Evolutionary conservation across 225 moss, liverwort and hornwort genomes (phyloP).

Genomic region (Pseudisothecium myosuroides): DNA sequence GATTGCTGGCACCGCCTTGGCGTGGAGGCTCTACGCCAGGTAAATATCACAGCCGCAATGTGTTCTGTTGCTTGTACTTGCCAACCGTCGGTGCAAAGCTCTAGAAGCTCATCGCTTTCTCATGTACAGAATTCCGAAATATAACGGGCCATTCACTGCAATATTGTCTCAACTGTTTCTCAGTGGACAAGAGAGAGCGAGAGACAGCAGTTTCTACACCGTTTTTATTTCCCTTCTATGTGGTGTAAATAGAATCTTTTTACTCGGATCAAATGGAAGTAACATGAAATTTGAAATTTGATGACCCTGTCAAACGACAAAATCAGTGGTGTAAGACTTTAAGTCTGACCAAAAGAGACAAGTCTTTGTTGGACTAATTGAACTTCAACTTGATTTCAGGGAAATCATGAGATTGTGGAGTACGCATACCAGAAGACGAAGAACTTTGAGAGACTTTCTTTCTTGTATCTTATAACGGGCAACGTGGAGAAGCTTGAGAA

Average conservation of each 20-base stretch:
- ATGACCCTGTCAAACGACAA: neutral
- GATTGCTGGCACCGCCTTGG: constrained; percentile 98
- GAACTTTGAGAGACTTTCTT: constrained; percentile 93
- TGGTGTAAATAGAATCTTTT: neutral
- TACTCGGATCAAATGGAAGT: neutral
- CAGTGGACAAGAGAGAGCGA: neutral
- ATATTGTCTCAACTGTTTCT: neutral
- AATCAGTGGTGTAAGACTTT: neutral
- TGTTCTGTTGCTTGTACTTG: neutral
- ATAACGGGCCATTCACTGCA: neutral
- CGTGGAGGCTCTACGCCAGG: constrained; percentile 91
- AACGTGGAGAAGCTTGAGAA: constrained; percentile 84
- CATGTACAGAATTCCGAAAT: neutral
- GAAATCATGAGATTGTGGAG: constrained; percentile 94
- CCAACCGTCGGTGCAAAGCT: neutral
- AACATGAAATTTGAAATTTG: neutral
- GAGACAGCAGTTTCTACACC: neutral
- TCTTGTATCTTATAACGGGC: constrained; percentile 86
- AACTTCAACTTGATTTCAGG: constrained; percentile 8
- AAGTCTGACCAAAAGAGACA: neutral
- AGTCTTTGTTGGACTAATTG: neutral
- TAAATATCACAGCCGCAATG: neutral
- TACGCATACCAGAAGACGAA: constrained; percentile 96
- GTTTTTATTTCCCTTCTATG: neutral
- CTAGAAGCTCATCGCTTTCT: neutral